These are phyloP conservation scores for Aegilops speltoides DNA, from an alignment of 176 grass and related monocot genomes.

Conservation along the genomic window DNA sequence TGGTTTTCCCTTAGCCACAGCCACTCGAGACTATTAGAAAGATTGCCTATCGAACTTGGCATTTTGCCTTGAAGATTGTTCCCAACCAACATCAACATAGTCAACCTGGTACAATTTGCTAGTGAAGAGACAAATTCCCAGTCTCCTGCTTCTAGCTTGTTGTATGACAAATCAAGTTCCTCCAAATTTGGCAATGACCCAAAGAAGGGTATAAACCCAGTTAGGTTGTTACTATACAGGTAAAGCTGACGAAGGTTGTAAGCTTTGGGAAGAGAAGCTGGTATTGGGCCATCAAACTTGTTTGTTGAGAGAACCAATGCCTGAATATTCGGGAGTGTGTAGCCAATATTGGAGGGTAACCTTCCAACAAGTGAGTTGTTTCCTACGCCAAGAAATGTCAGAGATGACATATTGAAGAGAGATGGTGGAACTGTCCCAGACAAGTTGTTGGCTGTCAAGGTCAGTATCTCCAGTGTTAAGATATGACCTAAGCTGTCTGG, in stretches of 20 bases:
- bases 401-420: conserved; percentile 36
- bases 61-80: conserved; percentile 37
- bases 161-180: neutral
- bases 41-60: conserved; percentile 30
- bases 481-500: conserved; percentile 30
- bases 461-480: neutral
- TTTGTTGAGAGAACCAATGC: neutral
- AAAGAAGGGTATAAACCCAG: conserved; percentile 27
- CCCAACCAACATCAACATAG: neutral
- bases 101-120: conserved; percentile 19
- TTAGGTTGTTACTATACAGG: neutral
- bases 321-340: conserved; percentile 39
- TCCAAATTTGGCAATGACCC: conserved; percentile 25
- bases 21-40: conserved; percentile 13
- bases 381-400: conserved; percentile 21
- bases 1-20: conserved; percentile 31
- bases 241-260: conserved; percentile 8
- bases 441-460: conserved; percentile 11
- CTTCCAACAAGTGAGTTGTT: conserved; percentile 29
- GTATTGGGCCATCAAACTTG: conserved; percentile 32
- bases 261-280: conserved; percentile 31
- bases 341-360: conserved; percentile 33
- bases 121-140: conserved; percentile 34
- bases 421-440: conserved; percentile 26
- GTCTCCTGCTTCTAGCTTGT: conserved; percentile 25